A percentile compares a stretch with the other conserved stretches of the same genome.
These are phyloP conservation scores for Amborella trichopoda DNA, from an alignment of 164 flowering plant genomes.

Conservation along the genomic window DNA sequence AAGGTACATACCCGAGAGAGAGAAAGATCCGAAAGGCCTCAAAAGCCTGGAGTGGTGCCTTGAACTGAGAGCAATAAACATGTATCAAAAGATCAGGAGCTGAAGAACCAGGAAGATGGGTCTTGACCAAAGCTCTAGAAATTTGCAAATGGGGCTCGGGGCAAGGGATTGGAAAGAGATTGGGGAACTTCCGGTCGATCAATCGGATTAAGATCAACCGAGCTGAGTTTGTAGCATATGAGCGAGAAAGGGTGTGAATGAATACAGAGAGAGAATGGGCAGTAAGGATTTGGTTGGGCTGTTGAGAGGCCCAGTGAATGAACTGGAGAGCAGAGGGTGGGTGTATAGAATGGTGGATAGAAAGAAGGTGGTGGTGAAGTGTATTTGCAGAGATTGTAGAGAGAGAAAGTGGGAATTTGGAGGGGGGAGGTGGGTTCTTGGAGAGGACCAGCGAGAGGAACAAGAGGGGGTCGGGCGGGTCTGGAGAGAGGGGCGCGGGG, in stretches of 20 bases:
- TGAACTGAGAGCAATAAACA: constrained; percentile 46
- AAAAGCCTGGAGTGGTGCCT: constrained; percentile 18
- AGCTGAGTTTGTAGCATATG: constrained; percentile 31
- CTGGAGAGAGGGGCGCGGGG: too few relatives aligned
- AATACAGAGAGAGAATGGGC: constrained; percentile 48
- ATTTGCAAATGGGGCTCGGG: constrained; percentile 33
- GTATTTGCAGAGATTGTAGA: too few relatives aligned
- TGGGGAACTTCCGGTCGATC: constrained; percentile 45
- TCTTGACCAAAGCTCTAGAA: constrained; percentile 12
- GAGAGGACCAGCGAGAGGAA: too few relatives aligned
- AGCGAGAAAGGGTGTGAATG: constrained; percentile 33
- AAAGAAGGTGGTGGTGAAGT: too few relatives aligned
- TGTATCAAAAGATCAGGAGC: constrained; percentile 48
- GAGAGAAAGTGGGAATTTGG: too few relatives aligned
- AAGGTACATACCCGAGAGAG: constrained; percentile 33
- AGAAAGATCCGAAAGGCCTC: constrained; percentile 38
- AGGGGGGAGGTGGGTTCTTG: too few relatives aligned
- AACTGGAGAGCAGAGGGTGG: constrained; percentile 48
- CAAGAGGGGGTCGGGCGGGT: too few relatives aligned
- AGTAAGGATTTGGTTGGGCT: constrained; percentile 29
- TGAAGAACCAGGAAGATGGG: neutral
- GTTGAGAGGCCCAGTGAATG: constrained; percentile 35
- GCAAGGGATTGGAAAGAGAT: constrained; percentile 10
- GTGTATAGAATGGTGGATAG: too few relatives aligned
- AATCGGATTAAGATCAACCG: constrained; percentile 51